These are phyloP conservation scores for Paramyrothecium roridum DNA, from an alignment of 2,329 filamentous ascomycete species.

Conservation along the genomic window DNA sequence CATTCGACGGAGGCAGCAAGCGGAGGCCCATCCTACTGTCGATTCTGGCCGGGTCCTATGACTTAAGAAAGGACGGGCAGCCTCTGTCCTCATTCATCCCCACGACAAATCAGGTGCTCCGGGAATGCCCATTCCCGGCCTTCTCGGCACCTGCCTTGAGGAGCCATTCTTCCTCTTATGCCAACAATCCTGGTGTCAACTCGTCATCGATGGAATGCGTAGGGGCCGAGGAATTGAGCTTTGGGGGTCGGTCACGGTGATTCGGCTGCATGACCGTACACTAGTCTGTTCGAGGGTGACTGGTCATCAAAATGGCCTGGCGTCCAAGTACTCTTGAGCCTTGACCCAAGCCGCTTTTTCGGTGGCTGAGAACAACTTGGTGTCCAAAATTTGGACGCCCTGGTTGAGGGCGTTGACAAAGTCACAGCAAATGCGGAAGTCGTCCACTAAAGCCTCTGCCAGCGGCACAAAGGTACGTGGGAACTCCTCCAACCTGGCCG, in stretches of 20 bases:
- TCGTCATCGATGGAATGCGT: no score
- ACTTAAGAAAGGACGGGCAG: neutral
- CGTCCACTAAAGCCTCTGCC: constrained; percentile 55
- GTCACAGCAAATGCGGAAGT: constrained; percentile 53
- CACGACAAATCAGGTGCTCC: neutral
- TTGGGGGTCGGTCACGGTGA: no score
- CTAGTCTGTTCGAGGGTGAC: neutral
- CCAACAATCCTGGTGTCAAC: no score
- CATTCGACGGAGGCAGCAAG: neutral
- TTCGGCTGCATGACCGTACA: neutral
- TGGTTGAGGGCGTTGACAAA: constrained; percentile 57
- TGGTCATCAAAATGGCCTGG: constrained; percentile 32
- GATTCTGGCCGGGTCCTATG: neutral
- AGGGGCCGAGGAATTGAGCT: no score
- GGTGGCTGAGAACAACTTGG: constrained; percentile 40
- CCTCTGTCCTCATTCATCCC: neutral
- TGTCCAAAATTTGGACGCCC: constrained; percentile 53
- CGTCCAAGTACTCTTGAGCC: constrained; percentile 51
- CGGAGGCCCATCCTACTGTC: neutral
- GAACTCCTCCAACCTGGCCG: constrained; percentile 46
- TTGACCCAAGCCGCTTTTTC: constrained; percentile 53
- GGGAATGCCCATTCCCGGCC: no score
- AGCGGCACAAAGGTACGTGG: constrained; percentile 54
- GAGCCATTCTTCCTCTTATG: no score
- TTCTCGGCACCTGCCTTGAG: no score